Evolutionary conservation across 805 yeast species (phyloP).

Genomic region (Ogataea wickerhamii): DNA sequence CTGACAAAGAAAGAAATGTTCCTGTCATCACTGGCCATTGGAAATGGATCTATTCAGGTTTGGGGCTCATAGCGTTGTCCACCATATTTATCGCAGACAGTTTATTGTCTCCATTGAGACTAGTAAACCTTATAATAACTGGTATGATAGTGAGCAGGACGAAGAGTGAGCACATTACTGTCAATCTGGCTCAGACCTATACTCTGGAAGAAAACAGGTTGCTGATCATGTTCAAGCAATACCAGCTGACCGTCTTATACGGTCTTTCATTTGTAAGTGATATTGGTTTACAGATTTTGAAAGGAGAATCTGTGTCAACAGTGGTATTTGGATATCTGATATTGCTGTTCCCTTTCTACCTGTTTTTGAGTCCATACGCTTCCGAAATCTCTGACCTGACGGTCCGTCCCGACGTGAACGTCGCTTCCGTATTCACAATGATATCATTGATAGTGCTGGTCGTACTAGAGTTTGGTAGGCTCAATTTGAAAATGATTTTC

Average conservation of each 20-base stretch:
- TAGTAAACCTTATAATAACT: conserved; percentile 24
- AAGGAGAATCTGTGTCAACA: neutral
- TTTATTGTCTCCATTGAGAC: conserved; percentile 27
- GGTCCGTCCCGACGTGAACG: conserved; percentile 11
- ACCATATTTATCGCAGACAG: conserved; percentile 20
- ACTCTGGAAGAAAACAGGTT: conserved; percentile 13
- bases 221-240: conserved; percentile 6
- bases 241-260: conserved; percentile 21
- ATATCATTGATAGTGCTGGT: conserved; percentile 6
- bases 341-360: conserved; percentile 18
- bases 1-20: conserved; percentile 5
- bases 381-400: neutral
- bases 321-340: conserved; percentile 18
- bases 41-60: neutral
- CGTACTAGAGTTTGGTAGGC: conserved; percentile 12
- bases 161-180: conserved; percentile 12
- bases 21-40: neutral
- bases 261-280: conserved; percentile 15
- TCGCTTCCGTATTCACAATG: conserved; percentile 6
- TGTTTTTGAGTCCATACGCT: conserved; percentile 17
- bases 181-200: conserved; percentile 19
- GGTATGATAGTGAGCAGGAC: conserved; percentile 16
- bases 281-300: conserved; percentile 1
- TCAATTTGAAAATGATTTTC: conserved; percentile 30
- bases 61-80: conserved; percentile 15